Base-by-base conservation (phyloP, 441 rosid species). In the Erodium texanum region DNA sequence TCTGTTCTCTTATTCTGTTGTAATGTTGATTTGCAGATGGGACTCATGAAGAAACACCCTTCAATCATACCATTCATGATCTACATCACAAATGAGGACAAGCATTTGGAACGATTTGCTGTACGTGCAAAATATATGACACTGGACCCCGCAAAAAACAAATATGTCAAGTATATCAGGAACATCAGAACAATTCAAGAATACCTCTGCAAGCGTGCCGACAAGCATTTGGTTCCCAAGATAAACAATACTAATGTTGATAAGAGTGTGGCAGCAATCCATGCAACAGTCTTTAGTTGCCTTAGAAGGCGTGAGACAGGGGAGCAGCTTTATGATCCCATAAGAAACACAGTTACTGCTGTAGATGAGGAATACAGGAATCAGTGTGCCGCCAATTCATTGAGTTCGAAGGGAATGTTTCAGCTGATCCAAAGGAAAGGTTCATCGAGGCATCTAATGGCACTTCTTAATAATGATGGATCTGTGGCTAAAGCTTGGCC, bases 101-200 rank as follows among this genome's bases (percentile, higher is more conserved):
- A 94, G 79, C 97, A 94, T 81, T 79, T 94, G 85, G 97, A 94
- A 73, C 75, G 99, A 54, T 94, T 91, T 74, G 99, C 96, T 0
- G 97, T 94, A 11, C 93, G 96, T 70, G 99, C 99, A 0, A 94
- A 94, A 85, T 94, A 94, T 82, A 91, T 91, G 97, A 88, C 97
- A 0, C 70, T 94, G 69, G 99, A 94, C 83, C 97, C 99, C 0
- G 92, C 90, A 1, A 94, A 91, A 77, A 94, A 94, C 76, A 91
- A 94, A 75, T 94, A 94, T 63, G 99, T 91, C n/a, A 94, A 94
- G 75, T 94, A 91, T 70, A 91, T 94, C 38, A 82, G 89, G 27
- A 94, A 94, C 74, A 94, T 94, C 71, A 85, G 97, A 79, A 89
- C 96, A 16, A 94, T 94, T 76, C 96, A 94, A 73, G 99, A 94